phyloP scores from a whole-genome alignment of 805 yeast genomes.

The Metschnikowia proteae region DNA sequence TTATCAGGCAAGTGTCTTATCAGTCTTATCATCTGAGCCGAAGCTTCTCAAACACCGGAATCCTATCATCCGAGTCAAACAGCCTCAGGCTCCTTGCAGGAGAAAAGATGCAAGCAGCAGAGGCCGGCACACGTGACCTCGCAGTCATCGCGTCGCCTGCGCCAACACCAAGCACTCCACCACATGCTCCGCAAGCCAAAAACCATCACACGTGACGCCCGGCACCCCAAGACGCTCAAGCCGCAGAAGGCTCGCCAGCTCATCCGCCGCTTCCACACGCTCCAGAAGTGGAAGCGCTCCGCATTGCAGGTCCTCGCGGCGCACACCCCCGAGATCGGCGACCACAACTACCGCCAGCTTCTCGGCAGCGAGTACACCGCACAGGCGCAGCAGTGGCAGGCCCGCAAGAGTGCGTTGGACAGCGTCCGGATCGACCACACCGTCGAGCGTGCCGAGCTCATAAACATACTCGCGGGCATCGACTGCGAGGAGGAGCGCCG shows the following conservation, averaged over 20 bases:
- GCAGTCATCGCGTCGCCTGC: background rate
- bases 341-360: slow-evolving; percentile 19
- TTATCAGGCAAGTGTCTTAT: no score
- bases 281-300: slow-evolving; percentile 52
- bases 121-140: background rate
- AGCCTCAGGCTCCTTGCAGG: no score
- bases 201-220: slow-evolving; percentile 29
- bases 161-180: background rate
- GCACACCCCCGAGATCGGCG: slow-evolving; percentile 18
- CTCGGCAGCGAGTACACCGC: slow-evolving; percentile 9
- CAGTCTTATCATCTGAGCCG: no score
- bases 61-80: no score
- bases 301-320: slow-evolving; percentile 33
- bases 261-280: slow-evolving; percentile 72
- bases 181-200: slow-evolving; percentile 26
- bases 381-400: slow-evolving; percentile 4
- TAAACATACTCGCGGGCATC: slow-evolving; percentile 46
- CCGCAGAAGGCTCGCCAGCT: slow-evolving; percentile 70
- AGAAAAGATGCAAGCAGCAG: no score
- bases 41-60: no score
- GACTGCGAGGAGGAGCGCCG: slow-evolving; percentile 56
- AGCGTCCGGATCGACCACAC: slow-evolving; percentile 18
- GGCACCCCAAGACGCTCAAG: slow-evolving; percentile 48
- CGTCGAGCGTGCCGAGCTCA: slow-evolving; percentile 16
- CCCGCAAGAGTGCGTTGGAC: slow-evolving; percentile 13